Percentiles rank a stretch among this genome's conserved stretches.
phyloP scores from a whole-genome alignment of 2,329 filamentous ascomycete genomes.

The Arthroderma uncinatum region DNA sequence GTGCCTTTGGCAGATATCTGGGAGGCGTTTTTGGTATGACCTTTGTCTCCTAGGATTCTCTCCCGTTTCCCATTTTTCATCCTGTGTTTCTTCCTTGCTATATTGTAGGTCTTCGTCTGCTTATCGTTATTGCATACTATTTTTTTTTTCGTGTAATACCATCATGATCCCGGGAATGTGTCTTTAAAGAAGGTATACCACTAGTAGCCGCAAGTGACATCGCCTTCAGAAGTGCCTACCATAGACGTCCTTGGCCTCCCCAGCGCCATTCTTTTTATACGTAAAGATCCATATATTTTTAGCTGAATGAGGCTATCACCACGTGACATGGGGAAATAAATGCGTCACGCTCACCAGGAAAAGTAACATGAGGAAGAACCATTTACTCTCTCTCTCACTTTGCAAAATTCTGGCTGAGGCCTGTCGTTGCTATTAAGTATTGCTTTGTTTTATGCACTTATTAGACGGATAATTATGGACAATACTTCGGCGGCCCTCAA shows the following conservation, averaged over 20 bases:
- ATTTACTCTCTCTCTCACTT: neutral
- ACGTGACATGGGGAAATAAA: neutral
- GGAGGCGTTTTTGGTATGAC: constrained; percentile 5
- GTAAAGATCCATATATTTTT: too few relatives aligned
- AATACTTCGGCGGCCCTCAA: neutral
- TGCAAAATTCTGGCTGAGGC: neutral
- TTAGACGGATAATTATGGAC: neutral
- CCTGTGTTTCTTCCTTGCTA: neutral
- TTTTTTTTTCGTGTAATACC: neutral
- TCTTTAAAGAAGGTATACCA: neutral
- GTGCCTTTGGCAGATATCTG: constrained; percentile 6
- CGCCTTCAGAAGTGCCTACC: too few relatives aligned
- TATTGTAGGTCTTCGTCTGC: neutral
- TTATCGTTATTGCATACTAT: neutral
- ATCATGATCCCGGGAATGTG: neutral
- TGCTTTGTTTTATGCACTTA: neutral
- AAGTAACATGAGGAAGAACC: neutral
- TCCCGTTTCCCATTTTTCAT: neutral
- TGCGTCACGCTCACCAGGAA: neutral
- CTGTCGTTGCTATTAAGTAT: neutral
- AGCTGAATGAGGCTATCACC: neutral
- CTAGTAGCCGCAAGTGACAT: too few relatives aligned
- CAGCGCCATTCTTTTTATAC: too few relatives aligned
- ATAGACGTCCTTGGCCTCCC: too few relatives aligned
- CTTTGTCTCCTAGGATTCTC: neutral